Base-by-base conservation (phyloP, 179 eudicot genomes). In the Beta lomatogona region DNA sequence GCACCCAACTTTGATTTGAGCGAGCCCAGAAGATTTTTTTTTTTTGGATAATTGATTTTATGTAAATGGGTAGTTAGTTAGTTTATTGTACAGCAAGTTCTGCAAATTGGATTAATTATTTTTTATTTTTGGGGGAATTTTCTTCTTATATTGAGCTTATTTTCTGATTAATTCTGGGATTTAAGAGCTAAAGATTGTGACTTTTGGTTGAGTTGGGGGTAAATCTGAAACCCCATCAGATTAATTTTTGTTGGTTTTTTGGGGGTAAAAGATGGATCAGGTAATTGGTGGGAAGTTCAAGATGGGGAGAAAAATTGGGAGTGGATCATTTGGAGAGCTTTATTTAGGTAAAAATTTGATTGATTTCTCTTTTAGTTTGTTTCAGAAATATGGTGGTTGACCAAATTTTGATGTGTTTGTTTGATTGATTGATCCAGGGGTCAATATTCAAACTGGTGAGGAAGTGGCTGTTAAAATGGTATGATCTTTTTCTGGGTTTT, bases 241-340 rank as follows among this genome's bases (percentile, higher is more conserved):
- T 77, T 78, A 36, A 45, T 64, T 73, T 71, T 72, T 41, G 69
- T 63, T 53, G 82, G 45, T 25, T 41, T 69, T 75, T 68, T 60
- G n/a, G 60, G 69, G 45, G 52, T 80, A 46, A 71, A 79, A 79
- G 79, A 88, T 88, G 90, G 90, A 88, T 83, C 85, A 71, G 44
- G 67, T 88, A 79, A 48, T 88, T 66, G 90, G 88, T 86, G 88
- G 87, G 36, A 88, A 86, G 84, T 88, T 83, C 81, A 88, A 83
- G 82, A 82, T 83, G 84, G 90, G 90, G 45, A 83, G 87, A 78
- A 88, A 88, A 88, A 88, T 88, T 70, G 90, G 90, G 55, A 88
- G 90, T 78, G 90, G 90, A 68, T 88, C 90, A 69, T 88, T 88
- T 88, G 90, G 90, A 75, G 90, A 88, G 82, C 84, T 88, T 8